phyloP scores from a whole-genome alignment of 352 stramenopile species.

The Pythium aristosporum region DNA sequence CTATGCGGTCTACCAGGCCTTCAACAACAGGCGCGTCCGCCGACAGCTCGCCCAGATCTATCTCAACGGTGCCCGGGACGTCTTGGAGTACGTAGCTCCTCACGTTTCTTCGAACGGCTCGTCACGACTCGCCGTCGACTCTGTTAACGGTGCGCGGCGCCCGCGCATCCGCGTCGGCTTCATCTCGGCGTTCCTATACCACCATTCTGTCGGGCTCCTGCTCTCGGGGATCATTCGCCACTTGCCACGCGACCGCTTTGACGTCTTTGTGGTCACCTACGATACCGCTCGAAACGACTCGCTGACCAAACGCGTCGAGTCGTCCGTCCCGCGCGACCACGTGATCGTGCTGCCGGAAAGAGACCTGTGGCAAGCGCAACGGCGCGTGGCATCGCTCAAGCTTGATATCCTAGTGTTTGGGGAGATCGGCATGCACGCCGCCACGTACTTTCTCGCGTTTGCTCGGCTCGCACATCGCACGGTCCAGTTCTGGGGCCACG shows the following conservation, averaged over 20 bases:
- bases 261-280: conserved; percentile 32
- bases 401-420: conserved; percentile 68
- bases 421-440: conserved; percentile 57
- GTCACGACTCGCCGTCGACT: neutral
- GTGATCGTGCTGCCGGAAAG: conserved; percentile 18
- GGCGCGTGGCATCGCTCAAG: conserved; percentile 31
- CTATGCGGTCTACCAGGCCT: conserved; percentile 62
- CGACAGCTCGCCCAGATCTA: conserved; percentile 47
- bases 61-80: conserved; percentile 15
- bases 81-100: conserved; percentile 27
- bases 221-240: conserved; percentile 40
- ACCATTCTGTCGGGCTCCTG: conserved; percentile 61
- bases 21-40: conserved; percentile 39
- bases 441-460: conserved; percentile 64
- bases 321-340: neutral
- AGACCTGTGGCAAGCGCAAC: conserved; percentile 30
- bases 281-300: conserved; percentile 20
- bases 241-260: conserved; percentile 27
- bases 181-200: conserved; percentile 44
- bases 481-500: conserved; percentile 60
- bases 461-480: conserved; percentile 41
- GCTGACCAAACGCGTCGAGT: conserved; percentile 16
- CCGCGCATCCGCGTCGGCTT: conserved; percentile 49
- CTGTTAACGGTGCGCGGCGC: neutral
- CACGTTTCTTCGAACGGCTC: conserved; percentile 19